Evolutionary conservation across 75 land plant species (phyloP), one percentile per base, ranked within the genome.

Genomic region (Picea glauca): DNA sequence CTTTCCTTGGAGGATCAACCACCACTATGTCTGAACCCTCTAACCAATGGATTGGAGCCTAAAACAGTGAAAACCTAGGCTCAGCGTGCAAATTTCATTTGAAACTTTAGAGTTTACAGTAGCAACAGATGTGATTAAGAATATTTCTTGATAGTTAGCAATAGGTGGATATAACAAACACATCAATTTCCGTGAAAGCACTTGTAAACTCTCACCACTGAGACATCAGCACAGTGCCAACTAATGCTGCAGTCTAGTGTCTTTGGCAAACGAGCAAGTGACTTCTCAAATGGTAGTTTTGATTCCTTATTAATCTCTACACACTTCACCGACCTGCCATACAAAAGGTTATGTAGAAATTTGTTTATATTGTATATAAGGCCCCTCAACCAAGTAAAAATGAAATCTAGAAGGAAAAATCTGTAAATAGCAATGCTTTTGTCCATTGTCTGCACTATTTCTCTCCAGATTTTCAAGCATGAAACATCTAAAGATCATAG

Each of bases 1-100:
- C 99, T 79, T 98, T 98, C 67, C 99, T 89, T 33, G 99, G 99
- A 74, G 99, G 99, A 86, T 98, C 99, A 56, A 93, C 94, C 11
- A 98, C 81, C 61, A 93, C 91, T 9, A 96, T 87, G 80, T 98
- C 96, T 67, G 94, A 85, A 13, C 93, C 96, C 58, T 88, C 79
- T 33, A 98, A 81, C 99, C 99, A 98, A 57, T 88, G 89, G 76
- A 91, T 82, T 61, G 99, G 94, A 32, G 81, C 90, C 99, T 97
- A 87, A 73, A 78, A 78, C 26, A 35, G 56, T 38, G 33, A 64
- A 31, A 60, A 6, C 7, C 21, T 18, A 60, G 3, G 33, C n/a
- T 15, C 21, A 78, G 72, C 65, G 56, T 35, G 14, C 17, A 75
- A 30, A 54, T 43, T 21, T 13, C 5, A 57, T 58, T 23, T 30